phyloP scores from a whole-genome alignment of 139 green algal genomes.

The Coccomyxa sp. region DNA sequence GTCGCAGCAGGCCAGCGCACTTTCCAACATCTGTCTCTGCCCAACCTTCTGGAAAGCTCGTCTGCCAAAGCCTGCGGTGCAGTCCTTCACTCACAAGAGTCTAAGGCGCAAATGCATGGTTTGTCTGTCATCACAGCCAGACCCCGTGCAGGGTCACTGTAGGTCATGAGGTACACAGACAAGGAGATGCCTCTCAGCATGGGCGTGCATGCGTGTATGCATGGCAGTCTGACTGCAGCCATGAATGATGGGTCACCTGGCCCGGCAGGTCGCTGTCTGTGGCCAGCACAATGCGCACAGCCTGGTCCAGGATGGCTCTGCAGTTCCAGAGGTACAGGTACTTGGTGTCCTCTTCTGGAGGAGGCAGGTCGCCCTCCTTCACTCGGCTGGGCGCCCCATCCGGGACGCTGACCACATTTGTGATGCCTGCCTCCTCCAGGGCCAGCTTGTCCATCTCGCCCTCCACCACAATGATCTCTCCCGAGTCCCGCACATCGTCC shows the following conservation, averaged over 20 bases:
- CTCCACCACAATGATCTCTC: constrained; percentile 78
- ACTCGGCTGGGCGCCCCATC: constrained; percentile 55
- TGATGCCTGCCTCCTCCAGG: constrained; percentile 69
- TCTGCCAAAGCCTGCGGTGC: constrained; percentile 60
- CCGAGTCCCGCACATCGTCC: constrained; percentile 58
- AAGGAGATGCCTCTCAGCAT: too few species aligned
- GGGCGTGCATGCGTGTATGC: too few species aligned
- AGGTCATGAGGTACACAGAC: background rate
- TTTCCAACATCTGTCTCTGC: constrained; percentile 68
- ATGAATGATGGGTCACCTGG: constrained; percentile 14
- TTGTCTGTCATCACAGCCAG: background rate
- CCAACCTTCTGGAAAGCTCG: constrained; percentile 82
- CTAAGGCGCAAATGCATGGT: background rate
- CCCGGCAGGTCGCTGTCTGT: constrained; percentile 83
- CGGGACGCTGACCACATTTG: constrained; percentile 59
- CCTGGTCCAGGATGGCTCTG: constrained; percentile 40
- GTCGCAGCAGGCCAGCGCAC: constrained; percentile 54
- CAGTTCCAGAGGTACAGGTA: constrained; percentile 74
- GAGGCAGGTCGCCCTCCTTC: constrained; percentile 43
- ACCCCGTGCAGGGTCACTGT: background rate
- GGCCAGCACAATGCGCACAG: constrained; percentile 58
- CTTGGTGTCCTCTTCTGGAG: constrained; percentile 61
- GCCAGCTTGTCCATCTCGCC: constrained; percentile 93
- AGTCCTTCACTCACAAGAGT: background rate
- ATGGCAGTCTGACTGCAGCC: too few species aligned